A percentile compares a stretch with the other conserved stretches of the same genome.
phyloP scores from a whole-genome alignment of 768 basidiomycete genomes.

The Mycena rosella region DNA sequence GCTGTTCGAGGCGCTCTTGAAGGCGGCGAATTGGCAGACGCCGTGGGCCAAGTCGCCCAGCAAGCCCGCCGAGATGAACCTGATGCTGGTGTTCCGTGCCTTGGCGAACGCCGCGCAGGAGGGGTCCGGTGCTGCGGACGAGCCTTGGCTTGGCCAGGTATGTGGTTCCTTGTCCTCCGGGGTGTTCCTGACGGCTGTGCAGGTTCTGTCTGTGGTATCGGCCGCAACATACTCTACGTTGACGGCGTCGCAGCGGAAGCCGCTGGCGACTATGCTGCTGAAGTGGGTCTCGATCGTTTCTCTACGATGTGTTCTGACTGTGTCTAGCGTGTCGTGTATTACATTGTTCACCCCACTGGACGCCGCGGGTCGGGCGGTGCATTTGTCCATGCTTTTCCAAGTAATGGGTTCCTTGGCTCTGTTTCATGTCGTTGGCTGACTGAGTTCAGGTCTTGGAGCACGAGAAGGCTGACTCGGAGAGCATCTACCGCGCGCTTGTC shows the following conservation, averaged over 20 bases:
- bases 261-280: slow-evolving; percentile 81
- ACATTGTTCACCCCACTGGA: slow-evolving; percentile 58
- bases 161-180: slow-evolving; percentile 18
- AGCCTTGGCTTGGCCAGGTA: slow-evolving; percentile 67
- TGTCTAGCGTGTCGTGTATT: slow-evolving; percentile 74
- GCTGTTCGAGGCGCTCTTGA: slow-evolving; percentile 74
- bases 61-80: slow-evolving; percentile 88
- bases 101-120: slow-evolving; percentile 86
- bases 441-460: slow-evolving; percentile 58
- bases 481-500: slow-evolving; percentile 77
- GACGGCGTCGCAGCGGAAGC: slow-evolving; percentile 64
- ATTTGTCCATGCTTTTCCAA: slow-evolving; percentile 59
- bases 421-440: not conserved
- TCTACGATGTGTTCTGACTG: slow-evolving; percentile 8
- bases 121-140: slow-evolving; percentile 55
- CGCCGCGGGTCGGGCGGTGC: slow-evolving; percentile 53
- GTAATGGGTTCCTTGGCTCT: slow-evolving; percentile 48
- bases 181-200: not conserved
- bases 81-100: slow-evolving; percentile 81
- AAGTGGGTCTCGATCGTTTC: slow-evolving; percentile 72
- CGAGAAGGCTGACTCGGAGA: slow-evolving; percentile 72
- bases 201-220: slow-evolving; percentile 82
- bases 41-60: slow-evolving; percentile 67
- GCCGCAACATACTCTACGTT: slow-evolving; percentile 59
- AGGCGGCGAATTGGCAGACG: slow-evolving; percentile 73